Evolutionary conservation across 768 basidiomycete species (phyloP).

Genomic region (Leucocoprinus sp.): DNA sequence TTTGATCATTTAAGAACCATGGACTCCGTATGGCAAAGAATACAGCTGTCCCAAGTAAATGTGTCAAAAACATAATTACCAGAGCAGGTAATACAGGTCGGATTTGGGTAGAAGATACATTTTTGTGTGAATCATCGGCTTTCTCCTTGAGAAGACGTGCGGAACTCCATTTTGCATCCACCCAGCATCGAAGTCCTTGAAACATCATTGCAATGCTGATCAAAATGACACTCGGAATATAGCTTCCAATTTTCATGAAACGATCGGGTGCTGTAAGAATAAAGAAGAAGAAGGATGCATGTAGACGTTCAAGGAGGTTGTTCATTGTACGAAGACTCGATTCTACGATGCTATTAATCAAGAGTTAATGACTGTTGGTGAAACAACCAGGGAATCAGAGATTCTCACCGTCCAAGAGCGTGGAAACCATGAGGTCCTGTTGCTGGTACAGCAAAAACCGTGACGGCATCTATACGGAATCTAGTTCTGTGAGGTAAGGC

Average conservation of each 20-base stretch:
- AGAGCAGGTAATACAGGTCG: constrained; percentile 50
- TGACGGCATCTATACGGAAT: constrained; percentile 92
- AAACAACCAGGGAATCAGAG: neutral
- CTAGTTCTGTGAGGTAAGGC: constrained; percentile 28
- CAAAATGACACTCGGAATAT: constrained; percentile 80
- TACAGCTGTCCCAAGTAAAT: constrained; percentile 41
- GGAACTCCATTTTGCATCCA: constrained; percentile 48
- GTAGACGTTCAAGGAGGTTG: constrained; percentile 91
- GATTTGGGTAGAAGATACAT: constrained; percentile 33
- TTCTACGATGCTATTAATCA: constrained; percentile 59
- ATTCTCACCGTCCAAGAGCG: constrained; percentile 72
- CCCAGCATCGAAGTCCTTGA: constrained; percentile 70
- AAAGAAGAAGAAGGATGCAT: constrained; percentile 98
- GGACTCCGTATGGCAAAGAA: constrained; percentile 41
- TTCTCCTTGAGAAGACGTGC: constrained; percentile 15
- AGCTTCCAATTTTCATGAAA: constrained; percentile 87
- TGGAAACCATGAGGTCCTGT: constrained; percentile 93
- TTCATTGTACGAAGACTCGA: constrained; percentile 85
- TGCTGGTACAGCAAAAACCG: constrained; percentile 82
- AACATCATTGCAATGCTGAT: constrained; percentile 84
- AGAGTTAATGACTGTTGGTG: constrained; percentile 1
- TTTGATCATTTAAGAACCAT: constrained; percentile 32
- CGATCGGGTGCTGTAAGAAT: constrained; percentile 51
- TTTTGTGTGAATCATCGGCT: constrained; percentile 9
- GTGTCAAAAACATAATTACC: constrained; percentile 46